Conservation (phyloP, 495 filamentous ascomycete genomes). For the Penicillium cataractarum region DNA sequence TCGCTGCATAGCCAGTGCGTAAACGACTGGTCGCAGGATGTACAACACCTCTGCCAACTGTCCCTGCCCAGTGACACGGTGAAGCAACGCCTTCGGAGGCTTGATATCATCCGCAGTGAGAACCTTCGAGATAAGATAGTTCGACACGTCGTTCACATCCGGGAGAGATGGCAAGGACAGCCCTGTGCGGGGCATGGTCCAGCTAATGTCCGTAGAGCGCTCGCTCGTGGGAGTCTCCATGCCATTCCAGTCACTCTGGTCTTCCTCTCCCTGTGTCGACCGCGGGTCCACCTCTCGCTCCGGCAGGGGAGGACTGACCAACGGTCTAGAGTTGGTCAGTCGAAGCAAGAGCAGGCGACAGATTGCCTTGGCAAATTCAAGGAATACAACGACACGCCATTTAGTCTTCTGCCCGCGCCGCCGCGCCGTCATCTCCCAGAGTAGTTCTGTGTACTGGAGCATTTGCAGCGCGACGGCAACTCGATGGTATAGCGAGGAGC, state of each 20-base stretch:
- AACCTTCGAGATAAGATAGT: conserved; percentile 87
- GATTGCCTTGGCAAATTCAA: conserved; percentile 85
- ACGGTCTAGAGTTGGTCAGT: conserved; percentile 81
- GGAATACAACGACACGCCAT: conserved; percentile 86
- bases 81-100: conserved; percentile 78
- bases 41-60: conserved; percentile 86
- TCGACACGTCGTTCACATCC: conserved; percentile 74
- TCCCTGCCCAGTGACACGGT: conserved; percentile 67
- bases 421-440: conserved; percentile 87
- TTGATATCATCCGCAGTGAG: conserved; percentile 97
- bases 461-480: conserved; percentile 82
- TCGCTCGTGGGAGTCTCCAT: conserved; percentile 54
- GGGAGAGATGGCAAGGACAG: conserved; percentile 81
- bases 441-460: conserved; percentile 87
- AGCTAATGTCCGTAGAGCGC: conserved; percentile 55
- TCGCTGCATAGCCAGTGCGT: conserved; percentile 81
- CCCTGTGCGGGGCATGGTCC: conserved; percentile 95
- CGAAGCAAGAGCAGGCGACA: conserved; percentile 82
- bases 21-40: conserved; percentile 85
- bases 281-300: conserved; percentile 75
- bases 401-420: conserved; percentile 78
- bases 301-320: conserved; percentile 83
- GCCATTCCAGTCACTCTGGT: conserved; percentile 46
- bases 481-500: conserved; percentile 72
- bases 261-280: conserved; percentile 60